Evolutionary conservation across 176 grass and related monocot genomes (phyloP).

Genomic region (Themeda triandra): DNA sequence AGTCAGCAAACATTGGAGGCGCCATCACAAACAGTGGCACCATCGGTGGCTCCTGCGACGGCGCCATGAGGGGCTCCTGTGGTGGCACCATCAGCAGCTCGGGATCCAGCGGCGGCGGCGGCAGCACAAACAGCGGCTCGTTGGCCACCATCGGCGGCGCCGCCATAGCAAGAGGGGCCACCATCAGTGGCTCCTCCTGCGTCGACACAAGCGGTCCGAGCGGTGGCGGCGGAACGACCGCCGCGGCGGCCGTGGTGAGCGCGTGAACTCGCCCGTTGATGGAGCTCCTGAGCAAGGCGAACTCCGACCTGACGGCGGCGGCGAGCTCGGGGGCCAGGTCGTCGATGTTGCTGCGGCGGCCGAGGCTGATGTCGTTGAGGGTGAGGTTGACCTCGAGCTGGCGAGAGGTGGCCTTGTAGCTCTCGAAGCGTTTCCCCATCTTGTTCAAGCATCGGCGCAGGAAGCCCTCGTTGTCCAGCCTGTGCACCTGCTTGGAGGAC

Average conservation of each 20-base stretch:
- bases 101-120: not conserved
- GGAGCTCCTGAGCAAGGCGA: not conserved
- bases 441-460: not conserved
- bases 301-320: not conserved
- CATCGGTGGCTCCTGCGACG: too few species aligned
- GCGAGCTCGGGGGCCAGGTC: not conserved
- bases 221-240: not conserved
- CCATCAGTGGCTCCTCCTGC: not conserved
- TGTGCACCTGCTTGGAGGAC: not conserved
- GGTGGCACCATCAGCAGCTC: too few species aligned
- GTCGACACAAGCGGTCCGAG: too few species aligned
- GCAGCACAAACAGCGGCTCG: not conserved
- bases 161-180: not conserved
- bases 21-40: not conserved
- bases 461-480: conserved; percentile 11
- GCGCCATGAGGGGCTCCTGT: too few species aligned
- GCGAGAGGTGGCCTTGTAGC: not conserved
- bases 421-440: not conserved
- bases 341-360: not conserved
- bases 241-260: not conserved
- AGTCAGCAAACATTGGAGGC: not conserved
- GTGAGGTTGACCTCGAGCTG: conserved; percentile 5
- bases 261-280: not conserved
- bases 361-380: not conserved
- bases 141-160: not conserved